Percentiles rank a stretch among this genome's conserved stretches.
Conservation (phyloP, 257 asterid genomes). For the Capsicum baccatum region DNA sequence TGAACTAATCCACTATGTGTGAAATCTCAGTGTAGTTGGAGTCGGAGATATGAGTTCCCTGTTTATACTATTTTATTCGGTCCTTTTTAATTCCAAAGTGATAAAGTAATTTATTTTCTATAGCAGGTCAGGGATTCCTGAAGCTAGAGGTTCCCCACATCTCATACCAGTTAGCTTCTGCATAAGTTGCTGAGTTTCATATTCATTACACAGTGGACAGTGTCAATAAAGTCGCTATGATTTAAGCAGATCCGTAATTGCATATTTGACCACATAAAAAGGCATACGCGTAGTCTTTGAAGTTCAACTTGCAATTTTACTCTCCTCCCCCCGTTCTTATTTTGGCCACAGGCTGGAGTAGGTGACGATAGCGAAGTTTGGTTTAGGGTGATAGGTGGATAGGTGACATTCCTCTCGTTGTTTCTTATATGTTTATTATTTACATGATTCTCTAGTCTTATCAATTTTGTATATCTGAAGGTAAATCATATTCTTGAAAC, state of each 20-base stretch:
- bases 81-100: neutral
- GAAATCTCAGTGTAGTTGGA: neutral
- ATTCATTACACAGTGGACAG: neutral
- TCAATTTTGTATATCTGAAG: too few species aligned
- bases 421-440: too few species aligned
- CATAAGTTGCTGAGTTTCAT: constrained; percentile 9
- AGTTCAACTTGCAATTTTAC: too few species aligned
- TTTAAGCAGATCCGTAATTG: neutral
- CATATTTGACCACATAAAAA: too few species aligned
- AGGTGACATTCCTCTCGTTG: too few species aligned
- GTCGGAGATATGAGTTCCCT: neutral
- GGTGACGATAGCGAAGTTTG: too few species aligned
- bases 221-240: constrained; percentile 18
- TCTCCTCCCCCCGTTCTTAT: too few species aligned
- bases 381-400: too few species aligned
- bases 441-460: too few species aligned
- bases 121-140: neutral
- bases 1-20: neutral
- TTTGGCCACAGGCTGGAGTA: too few species aligned
- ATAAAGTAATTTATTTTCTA: neutral
- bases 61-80: neutral
- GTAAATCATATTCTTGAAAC: too few species aligned
- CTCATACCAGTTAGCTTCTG: neutral
- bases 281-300: too few species aligned
- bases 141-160: neutral